phyloP scores from a whole-genome alignment of 257 asterid genomes.

The Echium plantagineum region DNA sequence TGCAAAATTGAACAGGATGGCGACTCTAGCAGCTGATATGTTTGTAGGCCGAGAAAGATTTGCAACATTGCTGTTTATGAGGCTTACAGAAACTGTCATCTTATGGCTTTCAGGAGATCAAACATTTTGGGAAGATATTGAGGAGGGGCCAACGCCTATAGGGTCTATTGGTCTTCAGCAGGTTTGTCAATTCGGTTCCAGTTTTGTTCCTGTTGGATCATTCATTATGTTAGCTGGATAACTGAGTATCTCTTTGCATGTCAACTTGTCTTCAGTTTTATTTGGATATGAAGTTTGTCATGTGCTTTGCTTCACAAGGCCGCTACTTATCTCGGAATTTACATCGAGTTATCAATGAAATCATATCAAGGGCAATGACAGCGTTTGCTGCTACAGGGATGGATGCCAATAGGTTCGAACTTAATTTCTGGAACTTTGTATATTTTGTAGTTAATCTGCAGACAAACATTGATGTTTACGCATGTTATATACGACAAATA shows the following conservation, averaged over 20 bases:
- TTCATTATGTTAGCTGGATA: not conserved
- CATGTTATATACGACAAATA: not conserved
- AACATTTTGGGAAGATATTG: slow-evolving; percentile 92
- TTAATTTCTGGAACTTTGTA: not conserved
- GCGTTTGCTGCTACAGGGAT: slow-evolving; percentile 84
- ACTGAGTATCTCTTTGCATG: slow-evolving; percentile 7
- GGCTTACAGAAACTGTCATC: slow-evolving; percentile 95
- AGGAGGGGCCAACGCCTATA: slow-evolving; percentile 81
- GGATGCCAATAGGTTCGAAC: slow-evolving; percentile 67
- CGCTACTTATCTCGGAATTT: slow-evolving; percentile 90
- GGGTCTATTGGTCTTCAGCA: slow-evolving; percentile 90
- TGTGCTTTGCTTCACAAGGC: slow-evolving; percentile 90
- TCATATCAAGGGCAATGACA: slow-evolving; percentile 64
- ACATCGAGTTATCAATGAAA: slow-evolving; percentile 76
- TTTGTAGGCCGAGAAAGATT: slow-evolving; percentile 95
- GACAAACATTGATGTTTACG: not conserved
- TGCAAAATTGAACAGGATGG: slow-evolving; percentile 81
- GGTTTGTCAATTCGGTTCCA: slow-evolving; percentile 33
- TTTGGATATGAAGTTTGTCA: slow-evolving; percentile 94
- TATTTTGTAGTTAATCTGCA: not conserved
- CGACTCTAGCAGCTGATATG: slow-evolving; percentile 81
- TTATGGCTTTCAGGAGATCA: slow-evolving; percentile 96
- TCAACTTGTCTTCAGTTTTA: slow-evolving; percentile 61
- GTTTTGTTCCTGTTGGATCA: not conserved
- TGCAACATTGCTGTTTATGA: slow-evolving; percentile 78